A percentile compares a stretch with the other conserved stretches of the same genome.
phyloP scores from a whole-genome alignment of 179 eudicot genomes.

The Actinidia arguta region DNA sequence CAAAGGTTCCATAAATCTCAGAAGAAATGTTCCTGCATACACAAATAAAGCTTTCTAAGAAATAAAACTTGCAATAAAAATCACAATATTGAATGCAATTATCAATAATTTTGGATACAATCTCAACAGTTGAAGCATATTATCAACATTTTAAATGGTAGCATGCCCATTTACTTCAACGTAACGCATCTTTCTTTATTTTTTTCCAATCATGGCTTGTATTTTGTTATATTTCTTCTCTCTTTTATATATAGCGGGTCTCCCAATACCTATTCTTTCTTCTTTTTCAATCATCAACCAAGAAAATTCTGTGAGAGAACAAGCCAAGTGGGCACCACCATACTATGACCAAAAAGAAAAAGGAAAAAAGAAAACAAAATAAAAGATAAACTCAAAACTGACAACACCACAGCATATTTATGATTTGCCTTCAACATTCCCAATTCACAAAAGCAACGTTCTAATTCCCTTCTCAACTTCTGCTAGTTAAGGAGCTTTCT shows the following conservation, averaged over 20 bases:
- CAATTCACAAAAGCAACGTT: too few species aligned
- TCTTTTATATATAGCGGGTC: neutral
- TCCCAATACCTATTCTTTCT: neutral
- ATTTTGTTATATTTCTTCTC: neutral
- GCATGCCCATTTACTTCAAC: neutral
- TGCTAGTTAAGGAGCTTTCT: too few species aligned
- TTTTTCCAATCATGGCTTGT: neutral
- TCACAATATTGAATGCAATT: neutral
- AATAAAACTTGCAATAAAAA: constrained; percentile 3
- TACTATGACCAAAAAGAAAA: too few species aligned
- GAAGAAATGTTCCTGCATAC: constrained; percentile 82
- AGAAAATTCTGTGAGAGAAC: too few species aligned
- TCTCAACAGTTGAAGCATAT: neutral
- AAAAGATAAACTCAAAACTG: too few species aligned
- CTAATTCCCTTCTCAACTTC: too few species aligned
- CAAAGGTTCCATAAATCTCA: constrained; percentile 62
- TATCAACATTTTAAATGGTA: too few species aligned
- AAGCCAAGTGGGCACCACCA: too few species aligned
- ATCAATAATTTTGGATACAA: neutral
- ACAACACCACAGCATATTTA: too few species aligned
- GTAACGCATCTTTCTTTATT: neutral
- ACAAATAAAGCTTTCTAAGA: constrained; percentile 9
- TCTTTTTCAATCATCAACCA: too few species aligned
- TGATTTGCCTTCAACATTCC: too few species aligned
- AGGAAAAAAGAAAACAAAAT: too few species aligned